Evolutionary conservation across 495 filamentous ascomycete species (phyloP).

Genomic region (Lasiosphaeria ovina): DNA sequence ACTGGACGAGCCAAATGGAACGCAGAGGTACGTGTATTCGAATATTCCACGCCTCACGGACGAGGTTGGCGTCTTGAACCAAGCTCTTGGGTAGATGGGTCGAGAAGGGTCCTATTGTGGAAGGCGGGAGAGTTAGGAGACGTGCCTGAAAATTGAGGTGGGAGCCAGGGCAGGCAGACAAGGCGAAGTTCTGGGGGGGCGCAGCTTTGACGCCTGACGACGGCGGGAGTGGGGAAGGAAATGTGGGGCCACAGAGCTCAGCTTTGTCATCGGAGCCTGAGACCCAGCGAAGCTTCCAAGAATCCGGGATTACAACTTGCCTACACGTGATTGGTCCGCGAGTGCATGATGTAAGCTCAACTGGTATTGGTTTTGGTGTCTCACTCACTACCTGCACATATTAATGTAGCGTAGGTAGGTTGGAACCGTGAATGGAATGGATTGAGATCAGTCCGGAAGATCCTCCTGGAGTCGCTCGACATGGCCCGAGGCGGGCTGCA

Average conservation of each 20-base stretch:
- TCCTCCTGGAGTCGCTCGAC: not conserved
- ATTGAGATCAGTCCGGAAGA: too few species aligned
- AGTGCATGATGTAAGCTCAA: not conserved
- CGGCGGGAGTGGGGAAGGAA: not conserved
- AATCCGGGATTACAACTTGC: not conserved
- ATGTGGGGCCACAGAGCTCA: not conserved
- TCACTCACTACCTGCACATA: not conserved
- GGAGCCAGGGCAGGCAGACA: slow-evolving; percentile 5
- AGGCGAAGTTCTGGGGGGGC: slow-evolving; percentile 3
- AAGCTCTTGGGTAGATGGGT: not conserved
- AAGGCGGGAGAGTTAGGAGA: not conserved
- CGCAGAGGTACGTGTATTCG: not conserved
- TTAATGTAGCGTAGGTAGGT: too few species aligned
- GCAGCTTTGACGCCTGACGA: not conserved
- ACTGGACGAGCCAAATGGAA: not conserved
- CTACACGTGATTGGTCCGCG: slow-evolving; percentile 3
- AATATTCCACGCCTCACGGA: not conserved
- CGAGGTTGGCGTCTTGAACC: not conserved
- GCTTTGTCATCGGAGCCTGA: slow-evolving; percentile 1
- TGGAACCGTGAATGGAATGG: too few species aligned
- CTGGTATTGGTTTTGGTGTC: not conserved
- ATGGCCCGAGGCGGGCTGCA: not conserved
- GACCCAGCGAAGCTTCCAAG: not conserved
- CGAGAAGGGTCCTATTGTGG: not conserved
- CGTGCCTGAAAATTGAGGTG: slow-evolving; percentile 11